Evolutionary conservation across 1,284 basidiomycete genomes (phyloP).

Genomic region (Gymnopus androsaceus): DNA sequence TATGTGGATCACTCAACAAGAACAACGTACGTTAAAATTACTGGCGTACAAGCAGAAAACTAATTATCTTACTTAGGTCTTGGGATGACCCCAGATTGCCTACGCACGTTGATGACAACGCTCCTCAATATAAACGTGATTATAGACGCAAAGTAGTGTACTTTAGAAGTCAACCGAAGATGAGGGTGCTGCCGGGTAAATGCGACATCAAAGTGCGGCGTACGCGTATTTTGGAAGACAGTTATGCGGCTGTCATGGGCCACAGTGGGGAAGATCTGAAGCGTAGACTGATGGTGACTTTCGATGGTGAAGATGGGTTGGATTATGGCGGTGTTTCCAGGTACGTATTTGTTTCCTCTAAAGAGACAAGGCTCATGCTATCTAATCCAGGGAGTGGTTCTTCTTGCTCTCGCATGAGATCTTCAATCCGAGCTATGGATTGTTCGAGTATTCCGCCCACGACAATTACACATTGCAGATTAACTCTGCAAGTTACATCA

Average conservation of each 20-base stretch:
- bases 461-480: slow-evolving; percentile 99
- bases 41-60: too few species aligned
- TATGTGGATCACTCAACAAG: slow-evolving; percentile 97
- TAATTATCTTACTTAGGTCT: too few species aligned
- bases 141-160: slow-evolving; percentile 98
- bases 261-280: slow-evolving; percentile 94
- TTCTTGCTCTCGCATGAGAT: slow-evolving; percentile 99
- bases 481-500: slow-evolving; percentile 96
- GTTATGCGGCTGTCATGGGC: slow-evolving; percentile 94
- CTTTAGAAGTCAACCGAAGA: slow-evolving; percentile 96
- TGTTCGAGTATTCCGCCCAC: slow-evolving; percentile 99
- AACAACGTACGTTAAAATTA: slow-evolving; percentile 91
- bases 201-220: slow-evolving; percentile 96
- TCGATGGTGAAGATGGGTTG: slow-evolving; percentile 97
- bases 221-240: slow-evolving; percentile 94
- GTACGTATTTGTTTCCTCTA: slow-evolving; percentile 40
- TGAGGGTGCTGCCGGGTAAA: slow-evolving; percentile 87
- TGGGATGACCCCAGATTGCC: slow-evolving; percentile 96
- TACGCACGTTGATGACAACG: slow-evolving; percentile 84
- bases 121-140: slow-evolving; percentile 99
- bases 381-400: slow-evolving; percentile 87
- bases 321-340: slow-evolving; percentile 98
- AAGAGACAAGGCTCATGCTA: neutral
- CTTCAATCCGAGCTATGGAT: slow-evolving; percentile 98
- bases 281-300: slow-evolving; percentile 97